Evolutionary conservation across 2,329 filamentous ascomycete genomes (phyloP), one percentile per base, ranked within the genome.

Genomic region (Monosporascus cannonballus): DNA sequence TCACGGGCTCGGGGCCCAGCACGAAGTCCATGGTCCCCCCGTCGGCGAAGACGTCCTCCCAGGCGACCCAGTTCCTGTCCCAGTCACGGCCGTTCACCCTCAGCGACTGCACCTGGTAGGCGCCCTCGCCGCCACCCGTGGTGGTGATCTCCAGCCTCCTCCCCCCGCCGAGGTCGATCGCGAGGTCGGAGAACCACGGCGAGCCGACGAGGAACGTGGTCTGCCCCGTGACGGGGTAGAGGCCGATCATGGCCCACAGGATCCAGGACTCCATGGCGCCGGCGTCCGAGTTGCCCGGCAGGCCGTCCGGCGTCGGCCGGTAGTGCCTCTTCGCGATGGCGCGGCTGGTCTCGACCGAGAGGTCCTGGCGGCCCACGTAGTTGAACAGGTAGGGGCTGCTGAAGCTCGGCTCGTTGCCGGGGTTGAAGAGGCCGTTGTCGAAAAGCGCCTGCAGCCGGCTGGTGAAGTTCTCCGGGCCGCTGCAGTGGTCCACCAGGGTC

Each of bases 221-320:
- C 71, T 88, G 85, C 0, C 83, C 84, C 0, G 84, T 86, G 56
- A 89, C 71, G 1, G 85, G 85, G 58, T 86, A 87, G 27, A 88
- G 69, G 2, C 85, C 85, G 38, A 87, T 76, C 77, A 86, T 86
- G 56, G 80, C 81, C 81, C 85, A 89, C 8, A 87, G 68, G 3
- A 86, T 67, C 80, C 84, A 87, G 7, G 79, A 83, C 64, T 89
- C 84, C 85, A 89, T 88, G 15, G 86, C 83, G 6, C 86, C 86
- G 2, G 84, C 84, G 64, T 89, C 86, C 45, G 79, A 83, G 66
- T 89, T 89, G 0, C 86, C 86, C 0, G 86, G 86, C 0, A 89
- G 72, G 0, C 86, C 86, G 7, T 61, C 63, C 0, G 73, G 71
- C 0, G 77, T 77, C 1, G 78, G 72, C 48, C 71, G 73, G 68